Evolutionary conservation across 1,284 basidiomycete species (phyloP), one percentile per base, ranked within the genome.

Genomic region (Takashimella koratensis): DNA sequence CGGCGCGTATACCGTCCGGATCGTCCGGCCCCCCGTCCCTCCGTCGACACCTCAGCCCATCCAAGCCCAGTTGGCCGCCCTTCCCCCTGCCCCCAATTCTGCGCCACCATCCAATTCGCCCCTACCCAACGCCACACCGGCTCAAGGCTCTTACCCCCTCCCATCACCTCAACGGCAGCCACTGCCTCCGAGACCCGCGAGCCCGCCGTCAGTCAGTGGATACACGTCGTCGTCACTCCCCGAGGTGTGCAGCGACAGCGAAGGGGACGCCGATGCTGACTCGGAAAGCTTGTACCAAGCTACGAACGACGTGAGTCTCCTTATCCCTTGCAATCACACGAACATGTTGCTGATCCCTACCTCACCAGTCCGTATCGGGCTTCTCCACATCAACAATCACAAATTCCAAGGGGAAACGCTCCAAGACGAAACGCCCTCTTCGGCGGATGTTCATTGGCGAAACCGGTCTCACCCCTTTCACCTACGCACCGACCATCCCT

Each of bases 101-200:
- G 16, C 30, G 10, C 16, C 30, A 8, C 30, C 30, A 8, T 36
- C 30, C 30, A 36, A 8, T 16, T 36, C 30, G 8, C 16, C 30
- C 30, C 16, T 16, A 36, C 10, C 16, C 30, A 36, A 36, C 30
- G 16, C 30, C 8, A 36, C 30, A 36, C 8, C 30, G 16, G 10
- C 30, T 36, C 30, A 36, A 16, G 30, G 30, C 8, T 36, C 30
- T 8, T 8, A 36, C 30, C 10, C 16, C 30, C 16, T 8, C 24
- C 12, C 40, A 47, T 41, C 20, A 47, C 39, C 51, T 47, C 39
- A 46, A 22, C 30, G 22, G 13, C 50, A 51, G 36, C 40, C 30
- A 22, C 49, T 30, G 22, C 20, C 51, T 36, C 16, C 21, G 22
- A 19, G 46, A 23, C n/a, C 45, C 43, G 19, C 19, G 43, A 3